Evolutionary conservation across 495 filamentous ascomycete genomes (phyloP).

Genomic region (Podospora anserina): DNA sequence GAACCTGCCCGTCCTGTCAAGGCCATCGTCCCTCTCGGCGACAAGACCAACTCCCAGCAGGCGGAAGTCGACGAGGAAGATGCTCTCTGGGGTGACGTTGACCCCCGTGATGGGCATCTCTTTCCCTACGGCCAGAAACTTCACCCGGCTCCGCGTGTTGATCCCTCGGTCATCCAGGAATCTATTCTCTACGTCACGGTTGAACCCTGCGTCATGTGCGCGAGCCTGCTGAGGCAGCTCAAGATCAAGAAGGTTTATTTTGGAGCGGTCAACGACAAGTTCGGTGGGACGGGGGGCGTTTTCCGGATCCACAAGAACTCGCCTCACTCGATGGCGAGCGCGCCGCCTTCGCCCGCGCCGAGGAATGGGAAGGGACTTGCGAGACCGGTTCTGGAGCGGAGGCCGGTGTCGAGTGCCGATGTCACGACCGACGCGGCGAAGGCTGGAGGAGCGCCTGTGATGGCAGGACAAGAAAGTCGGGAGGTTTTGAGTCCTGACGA

Average conservation of each 20-base stretch:
- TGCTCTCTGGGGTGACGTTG: constrained; percentile 43
- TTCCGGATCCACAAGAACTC: constrained; percentile 79
- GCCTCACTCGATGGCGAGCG: constrained; percentile 25
- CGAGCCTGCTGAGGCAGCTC: constrained; percentile 82
- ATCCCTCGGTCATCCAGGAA: constrained; percentile 57
- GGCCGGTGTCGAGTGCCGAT: constrained; percentile 21
- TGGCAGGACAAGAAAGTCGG: constrained; percentile 5
- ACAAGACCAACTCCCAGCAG: constrained; percentile 20
- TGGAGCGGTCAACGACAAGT: constrained; percentile 92
- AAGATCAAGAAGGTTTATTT: constrained; percentile 81
- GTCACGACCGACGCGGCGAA: not conserved
- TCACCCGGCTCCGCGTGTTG: constrained; percentile 41
- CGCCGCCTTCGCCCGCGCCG: constrained; percentile 28
- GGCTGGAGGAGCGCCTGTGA: constrained; percentile 1
- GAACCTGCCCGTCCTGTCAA: not conserved
- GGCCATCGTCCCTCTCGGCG: constrained; percentile 18
- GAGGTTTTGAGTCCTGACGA: constrained; percentile 4
- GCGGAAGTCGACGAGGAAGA: constrained; percentile 10
- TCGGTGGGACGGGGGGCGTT: constrained; percentile 92
- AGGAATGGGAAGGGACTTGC: constrained; percentile 32
- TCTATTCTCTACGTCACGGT: constrained; percentile 93
- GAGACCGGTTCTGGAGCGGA: constrained; percentile 28
- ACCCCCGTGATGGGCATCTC: constrained; percentile 43
- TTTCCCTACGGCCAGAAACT: constrained; percentile 52
- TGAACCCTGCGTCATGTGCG: constrained; percentile 98